A percentile compares a stretch with the other conserved stretches of the same genome.
Conservation (phyloP, 169 alveolate genomes). For the Cystoisospora suis region DNA sequence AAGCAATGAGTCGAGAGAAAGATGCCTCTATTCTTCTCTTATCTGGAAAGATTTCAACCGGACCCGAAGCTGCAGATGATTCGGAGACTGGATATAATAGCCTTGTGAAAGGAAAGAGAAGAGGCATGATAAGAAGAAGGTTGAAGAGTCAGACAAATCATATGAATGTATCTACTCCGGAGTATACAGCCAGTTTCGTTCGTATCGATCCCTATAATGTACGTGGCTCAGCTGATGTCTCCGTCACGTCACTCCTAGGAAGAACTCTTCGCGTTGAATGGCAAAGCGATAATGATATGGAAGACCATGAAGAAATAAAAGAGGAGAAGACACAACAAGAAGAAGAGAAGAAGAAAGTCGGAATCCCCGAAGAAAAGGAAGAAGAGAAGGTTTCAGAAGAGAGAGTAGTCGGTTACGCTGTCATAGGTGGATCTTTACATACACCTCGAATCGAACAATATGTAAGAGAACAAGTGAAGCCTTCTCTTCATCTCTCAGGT, state of each 20-base stretch:
- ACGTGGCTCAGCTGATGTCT: not conserved
- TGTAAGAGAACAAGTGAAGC: not conserved
- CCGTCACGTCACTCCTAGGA: constrained; percentile 18
- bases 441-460: not conserved
- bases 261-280: not conserved
- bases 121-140: too few relatives aligned
- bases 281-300: not conserved
- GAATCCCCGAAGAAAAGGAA: too few relatives aligned
- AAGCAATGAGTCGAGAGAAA: too few relatives aligned
- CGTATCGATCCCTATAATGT: not conserved
- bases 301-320: not conserved
- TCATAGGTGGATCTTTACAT: not conserved
- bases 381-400: too few relatives aligned
- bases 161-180: too few relatives aligned
- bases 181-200: not conserved
- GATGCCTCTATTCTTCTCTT: too few relatives aligned
- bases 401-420: not conserved
- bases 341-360: too few relatives aligned
- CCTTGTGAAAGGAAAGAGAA: too few relatives aligned
- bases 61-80: too few relatives aligned
- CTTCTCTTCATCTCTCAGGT: not conserved
- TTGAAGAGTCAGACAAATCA: too few relatives aligned
- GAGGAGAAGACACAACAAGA: not conserved
- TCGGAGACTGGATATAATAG: too few relatives aligned
- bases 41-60: too few relatives aligned